Evolutionary conservation across 495 filamentous ascomycete species (phyloP), one percentile per base, ranked within the genome.

Genomic region (Sordaria brevicollis): DNA sequence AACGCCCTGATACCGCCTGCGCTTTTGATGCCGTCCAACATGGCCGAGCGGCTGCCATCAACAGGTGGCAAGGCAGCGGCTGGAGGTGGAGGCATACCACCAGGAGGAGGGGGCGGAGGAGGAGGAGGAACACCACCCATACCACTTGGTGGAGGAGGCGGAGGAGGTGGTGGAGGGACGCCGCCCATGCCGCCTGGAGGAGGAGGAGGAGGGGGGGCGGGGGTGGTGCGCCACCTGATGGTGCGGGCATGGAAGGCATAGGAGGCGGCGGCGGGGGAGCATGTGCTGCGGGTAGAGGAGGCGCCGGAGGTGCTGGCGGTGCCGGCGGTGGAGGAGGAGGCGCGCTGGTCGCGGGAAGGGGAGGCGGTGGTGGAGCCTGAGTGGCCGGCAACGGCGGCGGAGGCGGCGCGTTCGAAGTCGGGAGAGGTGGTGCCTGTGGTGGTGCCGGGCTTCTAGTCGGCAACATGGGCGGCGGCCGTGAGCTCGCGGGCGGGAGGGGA

Each of bases 11-110:
- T 85, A 36, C 92, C 91, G 72, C 92, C 92, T 31, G 90, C 89
- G 8, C 86, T 87, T 69, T 92, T 87, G 75, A 99, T 99, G 71
- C 91, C 86, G 25, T 93, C 93, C 69, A 99, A 78, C 66, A 99
- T 79, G 71, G 91, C 89, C 67, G 87, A 81, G 65, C 89, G 87
- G 7, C 72, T 62, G 65, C 82, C 79, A 39, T 81, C 85, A 66
- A 80, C 87, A 34, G 82, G 62, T 1, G 90, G 87, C 19, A 89
- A 74, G 31, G 82, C 74, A 7, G 87, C 80, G 34, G 88, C 84
- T 13, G 75, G 74, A 8, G 86, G 85, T 6, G 87, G 88, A 1
- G 85, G 83, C 11, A 71, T 65, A 15, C 69, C 69, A 54, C 83
- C 81, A 11, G 86, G 84, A 21, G 88, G 87, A 21, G 86, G 83